A percentile compares a stretch with the other conserved stretches of the same genome.
These are phyloP conservation scores for Melastoma candidum DNA, from an alignment of 441 rosid species.

Conservation along the genomic window DNA sequence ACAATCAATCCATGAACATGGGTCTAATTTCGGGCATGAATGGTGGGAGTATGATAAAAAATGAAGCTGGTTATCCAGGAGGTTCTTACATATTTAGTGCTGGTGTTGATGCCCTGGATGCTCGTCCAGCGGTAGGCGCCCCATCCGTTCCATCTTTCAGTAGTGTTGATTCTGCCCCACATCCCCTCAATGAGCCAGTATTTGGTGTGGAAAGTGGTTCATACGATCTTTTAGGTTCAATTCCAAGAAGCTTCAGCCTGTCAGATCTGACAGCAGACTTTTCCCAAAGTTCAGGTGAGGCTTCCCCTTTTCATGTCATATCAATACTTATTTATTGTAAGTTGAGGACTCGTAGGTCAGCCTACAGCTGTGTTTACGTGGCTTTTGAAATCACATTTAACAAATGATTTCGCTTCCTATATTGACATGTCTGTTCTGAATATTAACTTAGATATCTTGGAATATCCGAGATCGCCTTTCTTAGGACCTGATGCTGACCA, in stretches of 20 bases:
- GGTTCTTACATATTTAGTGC: slow-evolving; percentile 61
- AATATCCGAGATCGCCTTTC: slow-evolving; percentile 81
- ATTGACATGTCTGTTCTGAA: not conserved
- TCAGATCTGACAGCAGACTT: slow-evolving; percentile 90
- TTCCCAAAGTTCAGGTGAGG: slow-evolving; percentile 81
- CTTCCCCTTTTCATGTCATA: slow-evolving; percentile 11
- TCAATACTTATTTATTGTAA: not conserved
- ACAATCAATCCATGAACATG: slow-evolving; percentile 57
- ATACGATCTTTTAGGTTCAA: slow-evolving; percentile 69
- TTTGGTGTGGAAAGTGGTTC: slow-evolving; percentile 64
- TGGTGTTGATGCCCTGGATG: slow-evolving; percentile 51
- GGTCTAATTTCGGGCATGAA: slow-evolving; percentile 67
- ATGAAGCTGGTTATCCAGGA: slow-evolving; percentile 66
- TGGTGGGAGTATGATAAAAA: slow-evolving; percentile 62
- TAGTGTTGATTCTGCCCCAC: slow-evolving; percentile 64
- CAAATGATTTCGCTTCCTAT: not conserved
- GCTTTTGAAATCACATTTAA: not conserved
- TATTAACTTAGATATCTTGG: slow-evolving; percentile 49
- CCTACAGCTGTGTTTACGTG: too few relatives aligned
- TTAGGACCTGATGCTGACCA: slow-evolving; percentile 52
- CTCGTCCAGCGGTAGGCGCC: slow-evolving; percentile 58
- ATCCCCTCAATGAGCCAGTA: slow-evolving; percentile 55
- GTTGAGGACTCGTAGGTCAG: too few relatives aligned
- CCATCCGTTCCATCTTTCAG: slow-evolving; percentile 62
- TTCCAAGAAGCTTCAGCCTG: slow-evolving; percentile 83